A percentile compares a stretch with the other conserved stretches of the same genome.
Evolutionary conservation across 768 basidiomycete species (phyloP).

Genomic region (Astraeus odoratus): DNA sequence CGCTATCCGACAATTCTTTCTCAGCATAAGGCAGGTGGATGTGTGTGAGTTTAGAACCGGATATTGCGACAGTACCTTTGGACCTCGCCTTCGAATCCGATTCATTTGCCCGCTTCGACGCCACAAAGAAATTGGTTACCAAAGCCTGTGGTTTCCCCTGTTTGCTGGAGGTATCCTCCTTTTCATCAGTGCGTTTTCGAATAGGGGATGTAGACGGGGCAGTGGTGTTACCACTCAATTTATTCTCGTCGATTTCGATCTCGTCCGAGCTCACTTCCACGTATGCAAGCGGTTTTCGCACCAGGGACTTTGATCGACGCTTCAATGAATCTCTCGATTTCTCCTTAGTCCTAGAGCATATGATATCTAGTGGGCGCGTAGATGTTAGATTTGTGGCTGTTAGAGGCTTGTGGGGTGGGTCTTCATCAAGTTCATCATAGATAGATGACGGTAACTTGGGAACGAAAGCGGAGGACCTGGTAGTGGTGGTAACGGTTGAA

Average conservation of each 20-base stretch:
- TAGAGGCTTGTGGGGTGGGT: conserved; percentile 3
- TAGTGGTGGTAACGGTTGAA: not conserved
- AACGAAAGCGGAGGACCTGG: not conserved
- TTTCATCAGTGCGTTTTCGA: not conserved
- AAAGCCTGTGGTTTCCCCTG: not conserved
- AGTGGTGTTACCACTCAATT: conserved; percentile 2
- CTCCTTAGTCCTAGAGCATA: conserved; percentile 11
- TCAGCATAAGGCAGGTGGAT: conserved; percentile 8
- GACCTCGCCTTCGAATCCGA: not conserved
- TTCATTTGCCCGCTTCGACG: not conserved
- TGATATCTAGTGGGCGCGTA: conserved; percentile 22
- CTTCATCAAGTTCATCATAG: conserved; percentile 7
- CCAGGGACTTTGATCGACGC: not conserved
- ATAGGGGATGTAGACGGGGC: not conserved
- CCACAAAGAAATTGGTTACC: not conserved
- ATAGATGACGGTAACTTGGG: not conserved
- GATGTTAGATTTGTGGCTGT: conserved; percentile 6
- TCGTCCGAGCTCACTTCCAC: conserved; percentile 21
- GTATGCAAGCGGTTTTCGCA: conserved; percentile 10
- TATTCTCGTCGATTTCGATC: not conserved
- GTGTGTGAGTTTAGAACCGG: conserved; percentile 12
- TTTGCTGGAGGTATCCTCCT: not conserved
- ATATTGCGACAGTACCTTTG: not conserved
- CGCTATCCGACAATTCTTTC: conserved; percentile 9
- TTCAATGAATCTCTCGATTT: conserved; percentile 1